Base-by-base conservation (phyloP, 352 stramenopile genomes). In the Pythium brassicae region DNA sequence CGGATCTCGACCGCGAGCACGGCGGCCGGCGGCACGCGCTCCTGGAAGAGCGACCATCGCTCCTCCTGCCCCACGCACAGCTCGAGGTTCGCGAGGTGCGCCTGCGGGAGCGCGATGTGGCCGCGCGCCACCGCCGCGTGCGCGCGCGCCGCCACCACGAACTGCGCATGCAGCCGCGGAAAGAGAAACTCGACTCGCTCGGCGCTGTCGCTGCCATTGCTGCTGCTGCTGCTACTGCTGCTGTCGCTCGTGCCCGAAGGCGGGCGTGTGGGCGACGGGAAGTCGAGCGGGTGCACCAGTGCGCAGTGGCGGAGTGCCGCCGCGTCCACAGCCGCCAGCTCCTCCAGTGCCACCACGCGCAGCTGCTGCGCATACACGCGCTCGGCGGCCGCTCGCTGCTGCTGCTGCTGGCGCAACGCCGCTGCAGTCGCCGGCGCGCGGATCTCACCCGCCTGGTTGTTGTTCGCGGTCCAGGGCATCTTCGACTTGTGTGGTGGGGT, bases 401-500 rank as follows among this genome's bases (percentile, higher is more conserved):
- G 66, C 72, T 84, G 63, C 56, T 88, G 67, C 46, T 74, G 68
- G 42, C 68, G 71, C 45, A 87, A 55, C 17, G 69, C 78, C 15
- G 81, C 70, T 26, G 78, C 68, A 23, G 89, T 81, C 59, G 79
- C 79, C 11, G 83, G 83, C 55, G 83, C 78, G 61, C 83, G 83
- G 61, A 94, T 78, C 59, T 88, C 76, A 39, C 84, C 81, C 14
- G 81, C 81, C 15, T 83, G 84, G 60, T 94, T 94, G 70, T 92
- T 94, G 79, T 82, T 92, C 22, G 84, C 81, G 47, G 86, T 84
- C 83, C 81, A 94, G 50, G 79, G 79, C 84, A 94, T 94, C 37
- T 34, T 58, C 19, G n/a, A 14, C 6, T 0, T 48, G 3, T 47
- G 20, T n/a, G 25, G 42, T 43, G 42, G 39, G 22, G 51, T 11